phyloP scores from a whole-genome alignment of 805 yeast species.

The Teunomyces funiuensis region DNA sequence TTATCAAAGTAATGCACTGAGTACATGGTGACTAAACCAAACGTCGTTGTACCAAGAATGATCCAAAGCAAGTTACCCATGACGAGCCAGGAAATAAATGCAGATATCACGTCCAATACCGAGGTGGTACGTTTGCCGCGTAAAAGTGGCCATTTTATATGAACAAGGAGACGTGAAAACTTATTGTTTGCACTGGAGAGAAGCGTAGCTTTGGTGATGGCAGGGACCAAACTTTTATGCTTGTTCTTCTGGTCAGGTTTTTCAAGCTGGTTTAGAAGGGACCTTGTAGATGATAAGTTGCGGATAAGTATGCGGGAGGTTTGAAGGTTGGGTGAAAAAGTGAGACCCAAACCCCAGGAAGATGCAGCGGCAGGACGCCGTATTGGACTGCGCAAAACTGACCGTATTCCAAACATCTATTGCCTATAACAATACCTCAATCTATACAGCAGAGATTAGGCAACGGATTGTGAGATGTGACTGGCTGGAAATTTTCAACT shows the following conservation, averaged over 20 bases:
- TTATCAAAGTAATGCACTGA: slow-evolving; percentile 38
- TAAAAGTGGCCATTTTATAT: slow-evolving; percentile 48
- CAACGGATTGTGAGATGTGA: neutral
- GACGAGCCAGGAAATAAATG: slow-evolving; percentile 55
- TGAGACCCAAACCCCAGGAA: no score
- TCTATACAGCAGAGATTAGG: neutral
- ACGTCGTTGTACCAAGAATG: slow-evolving; percentile 57
- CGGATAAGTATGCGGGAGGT: neutral
- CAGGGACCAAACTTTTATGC: neutral
- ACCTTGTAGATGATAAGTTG: neutral
- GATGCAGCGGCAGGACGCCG: no score
- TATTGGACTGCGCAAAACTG: neutral
- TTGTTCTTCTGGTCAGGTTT: neutral
- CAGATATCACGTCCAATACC: slow-evolving; percentile 48
- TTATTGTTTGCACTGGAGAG: slow-evolving; percentile 30
- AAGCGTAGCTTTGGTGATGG: slow-evolving; percentile 19
- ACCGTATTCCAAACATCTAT: neutral
- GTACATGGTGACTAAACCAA: slow-evolving; percentile 48
- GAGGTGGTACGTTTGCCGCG: slow-evolving; percentile 50
- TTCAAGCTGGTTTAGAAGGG: neutral
- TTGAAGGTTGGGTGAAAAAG: neutral
- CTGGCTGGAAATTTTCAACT: neutral
- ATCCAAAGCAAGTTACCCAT: slow-evolving; percentile 60
- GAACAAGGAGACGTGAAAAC: slow-evolving; percentile 33
- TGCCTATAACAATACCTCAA: neutral